A percentile compares a stretch with the other conserved stretches of the same genome.
These are phyloP conservation scores for Batrachochytrium dendrobatidis DNA, from an alignment of 371 early-diverging fungal genomes.

Conservation along the genomic window DNA sequence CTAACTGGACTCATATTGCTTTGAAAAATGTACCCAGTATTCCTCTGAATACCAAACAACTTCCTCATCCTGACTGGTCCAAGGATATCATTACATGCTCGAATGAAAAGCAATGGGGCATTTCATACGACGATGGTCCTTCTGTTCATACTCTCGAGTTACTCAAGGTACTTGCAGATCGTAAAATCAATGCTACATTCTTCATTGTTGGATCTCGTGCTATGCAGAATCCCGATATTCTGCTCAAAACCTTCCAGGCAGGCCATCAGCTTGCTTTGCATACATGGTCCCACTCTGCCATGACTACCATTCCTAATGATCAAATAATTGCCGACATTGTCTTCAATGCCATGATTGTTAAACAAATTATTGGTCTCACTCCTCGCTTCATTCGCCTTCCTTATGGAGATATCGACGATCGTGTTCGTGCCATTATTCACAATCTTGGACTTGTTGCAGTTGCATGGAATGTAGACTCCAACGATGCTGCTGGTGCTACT, in stretches of 20 bases:
- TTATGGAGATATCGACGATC: not conserved
- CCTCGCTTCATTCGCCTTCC: not conserved
- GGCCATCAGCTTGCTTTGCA: constrained; percentile 26
- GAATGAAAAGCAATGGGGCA: no score
- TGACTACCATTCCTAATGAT: constrained; percentile 61
- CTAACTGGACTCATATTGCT: no score
- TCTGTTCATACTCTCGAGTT: no score
- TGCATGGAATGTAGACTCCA: not conserved
- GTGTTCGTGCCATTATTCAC: not conserved
- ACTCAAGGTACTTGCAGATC: no score
- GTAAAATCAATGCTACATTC: constrained; percentile 30
- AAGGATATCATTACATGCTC: no score
- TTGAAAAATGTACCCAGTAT: no score
- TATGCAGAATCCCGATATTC: constrained; percentile 11
- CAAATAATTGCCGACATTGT: constrained; percentile 65
- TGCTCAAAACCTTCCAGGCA: constrained; percentile 5
- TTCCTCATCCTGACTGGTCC: no score
- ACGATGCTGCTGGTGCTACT: no score
- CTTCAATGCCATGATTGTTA: constrained; percentile 4
- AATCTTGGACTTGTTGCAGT: not conserved
- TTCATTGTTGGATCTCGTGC: constrained; percentile 29
- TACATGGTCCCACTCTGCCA: constrained; percentile 49
- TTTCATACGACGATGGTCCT: no score
- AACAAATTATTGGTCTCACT: constrained; percentile 1
- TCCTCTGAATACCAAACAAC: no score